These are phyloP conservation scores for Xylariales sp. DNA, from an alignment of 2,329 filamentous ascomycete species.

Conservation along the genomic window DNA sequence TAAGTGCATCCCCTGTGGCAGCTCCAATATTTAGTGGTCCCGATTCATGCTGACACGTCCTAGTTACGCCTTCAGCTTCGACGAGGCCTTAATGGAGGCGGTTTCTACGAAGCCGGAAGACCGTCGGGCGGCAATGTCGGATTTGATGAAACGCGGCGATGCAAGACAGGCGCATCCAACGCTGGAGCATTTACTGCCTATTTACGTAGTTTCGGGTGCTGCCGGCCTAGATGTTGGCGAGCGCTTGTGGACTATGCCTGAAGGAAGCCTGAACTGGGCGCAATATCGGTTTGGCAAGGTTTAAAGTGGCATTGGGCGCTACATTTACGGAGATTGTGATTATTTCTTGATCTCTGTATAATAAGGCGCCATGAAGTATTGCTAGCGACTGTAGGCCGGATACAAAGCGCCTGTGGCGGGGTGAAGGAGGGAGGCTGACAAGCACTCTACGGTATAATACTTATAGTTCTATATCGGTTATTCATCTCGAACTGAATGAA, in stretches of 20 bases:
- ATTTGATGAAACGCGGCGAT: background rate
- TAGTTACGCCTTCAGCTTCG: background rate
- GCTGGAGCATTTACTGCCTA: background rate
- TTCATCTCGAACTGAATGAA: too few relatives aligned
- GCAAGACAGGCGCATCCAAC: background rate
- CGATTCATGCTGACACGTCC: background rate
- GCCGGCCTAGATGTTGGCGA: background rate
- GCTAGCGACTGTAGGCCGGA: too few relatives aligned
- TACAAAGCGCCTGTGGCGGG: too few relatives aligned
- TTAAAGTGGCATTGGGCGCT: background rate
- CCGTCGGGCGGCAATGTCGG: background rate
- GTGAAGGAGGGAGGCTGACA: too few relatives aligned
- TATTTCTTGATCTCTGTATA: too few relatives aligned
- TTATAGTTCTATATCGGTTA: too few relatives aligned
- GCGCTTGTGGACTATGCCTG: constrained; percentile 1
- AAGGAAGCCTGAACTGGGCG: background rate
- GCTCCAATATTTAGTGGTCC: background rate
- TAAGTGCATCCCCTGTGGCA: constrained; percentile 18
- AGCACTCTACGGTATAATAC: too few relatives aligned
- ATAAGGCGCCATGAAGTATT: too few relatives aligned
- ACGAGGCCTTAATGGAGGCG: background rate
- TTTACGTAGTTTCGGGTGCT: background rate
- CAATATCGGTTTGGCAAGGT: background rate
- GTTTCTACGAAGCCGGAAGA: background rate
- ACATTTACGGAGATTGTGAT: background rate